phyloP scores from a whole-genome alignment of 768 basidiomycete genomes.

The Leccinum broughii region DNA sequence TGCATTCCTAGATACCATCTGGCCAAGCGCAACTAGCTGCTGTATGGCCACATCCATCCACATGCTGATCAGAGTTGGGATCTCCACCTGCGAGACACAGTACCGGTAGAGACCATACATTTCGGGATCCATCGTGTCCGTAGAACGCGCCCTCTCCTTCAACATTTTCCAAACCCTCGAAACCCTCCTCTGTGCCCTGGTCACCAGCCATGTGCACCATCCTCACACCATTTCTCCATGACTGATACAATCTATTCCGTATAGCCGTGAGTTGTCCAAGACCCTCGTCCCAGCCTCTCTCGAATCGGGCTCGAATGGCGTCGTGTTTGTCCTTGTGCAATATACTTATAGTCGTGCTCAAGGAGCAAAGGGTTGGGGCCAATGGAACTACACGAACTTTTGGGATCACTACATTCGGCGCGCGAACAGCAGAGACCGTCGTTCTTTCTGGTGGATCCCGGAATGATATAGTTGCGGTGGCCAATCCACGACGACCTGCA shows the following conservation, averaged over 20 bases:
- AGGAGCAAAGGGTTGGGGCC: conserved; percentile 45
- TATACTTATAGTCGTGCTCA: conserved; percentile 43
- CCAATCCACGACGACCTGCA: conserved; percentile 60
- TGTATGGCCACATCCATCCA: conserved; percentile 40
- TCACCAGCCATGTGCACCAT: conserved; percentile 42
- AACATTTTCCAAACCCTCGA: conserved; percentile 37
- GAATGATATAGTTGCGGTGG: conserved; percentile 64
- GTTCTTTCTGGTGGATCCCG: conserved; percentile 33
- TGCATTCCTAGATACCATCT: conserved; percentile 30
- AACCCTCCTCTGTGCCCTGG: conserved; percentile 31
- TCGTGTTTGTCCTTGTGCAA: conserved; percentile 37
- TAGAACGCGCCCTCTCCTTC: conserved; percentile 31
- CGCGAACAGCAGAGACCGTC: conserved; percentile 10
- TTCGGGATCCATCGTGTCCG: conserved; percentile 9
- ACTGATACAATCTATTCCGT: conserved; percentile 45
- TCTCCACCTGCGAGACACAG: conserved; percentile 42
- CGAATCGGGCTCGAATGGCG: conserved; percentile 51
- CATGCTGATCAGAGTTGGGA: conserved; percentile 29
- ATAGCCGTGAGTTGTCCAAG: conserved; percentile 52
- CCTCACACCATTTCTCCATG: conserved; percentile 46
- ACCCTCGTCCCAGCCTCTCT: conserved; percentile 63
- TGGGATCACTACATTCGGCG: conserved; percentile 18
- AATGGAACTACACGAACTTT: conserved; percentile 62
- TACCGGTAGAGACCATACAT: conserved; percentile 27
- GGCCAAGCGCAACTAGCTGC: conserved; percentile 34